Evolutionary conservation across 2,329 filamentous ascomycete species (phyloP), one percentile per base, ranked within the genome.

Genomic region (Mariannaea elegans): DNA sequence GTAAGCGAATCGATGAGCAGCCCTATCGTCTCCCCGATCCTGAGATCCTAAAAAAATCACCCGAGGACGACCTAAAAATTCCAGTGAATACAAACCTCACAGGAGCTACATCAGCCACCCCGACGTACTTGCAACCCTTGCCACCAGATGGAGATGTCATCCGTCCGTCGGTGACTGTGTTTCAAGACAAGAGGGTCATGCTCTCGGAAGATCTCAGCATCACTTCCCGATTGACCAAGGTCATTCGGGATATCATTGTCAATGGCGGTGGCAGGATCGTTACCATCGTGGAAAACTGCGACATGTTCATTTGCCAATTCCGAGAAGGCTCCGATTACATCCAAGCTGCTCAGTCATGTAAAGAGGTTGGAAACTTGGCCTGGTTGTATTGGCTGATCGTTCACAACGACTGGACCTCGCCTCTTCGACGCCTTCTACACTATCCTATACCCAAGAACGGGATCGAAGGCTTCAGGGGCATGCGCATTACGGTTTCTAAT

Each of bases 381-480:
- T 99, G 95, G 95, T 82, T 99, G 12, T 98, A 95, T 75, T 89
- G 94, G 75, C 82, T 99, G 53, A 96, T 98, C 72, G 92, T 92
- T 3, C 87, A 91, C 67, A 94, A 97, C 72, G 83, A 88, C 62
- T 99, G 94, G 92, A 94, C 92, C 2, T 94, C 91, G 12, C 94
- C 95, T 0, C 81, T 93, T 59, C 87, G 88, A 41, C 89, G 93
- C 48, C 82, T 98, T 27, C 81, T 99, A 21, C 95, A 99, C 73
- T 99, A 99, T 67, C 95, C 95, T 0, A 73, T 97, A 13, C 91
- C 94, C 5, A 86, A 85, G 45, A 75, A 88, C 8, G 92, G 92
- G 1, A 88, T 99, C 32, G 87, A 90, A 0, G 94, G 92, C 0
- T 97, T 99, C 72, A 76, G 90, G 59, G 81, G 84, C 7, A 82